Conservation (phyloP, 2,329 filamentous ascomycete species). For the Arthroderma sp. region DNA sequence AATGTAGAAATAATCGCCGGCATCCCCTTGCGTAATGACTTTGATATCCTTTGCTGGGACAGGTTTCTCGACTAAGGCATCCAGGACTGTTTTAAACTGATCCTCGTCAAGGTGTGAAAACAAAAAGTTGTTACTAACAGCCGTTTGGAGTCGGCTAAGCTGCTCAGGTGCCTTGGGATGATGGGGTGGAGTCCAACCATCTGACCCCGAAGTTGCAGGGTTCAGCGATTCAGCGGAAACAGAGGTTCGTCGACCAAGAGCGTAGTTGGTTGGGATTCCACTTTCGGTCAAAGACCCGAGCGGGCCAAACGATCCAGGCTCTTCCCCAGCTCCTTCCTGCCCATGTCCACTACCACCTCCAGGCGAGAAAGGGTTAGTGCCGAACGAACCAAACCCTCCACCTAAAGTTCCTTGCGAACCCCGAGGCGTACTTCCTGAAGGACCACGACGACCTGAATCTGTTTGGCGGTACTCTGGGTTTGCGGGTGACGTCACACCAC, state of each 20-base stretch:
- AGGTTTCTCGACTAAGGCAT: conserved; percentile 84
- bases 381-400: conserved; percentile 16
- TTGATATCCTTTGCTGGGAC: conserved; percentile 83
- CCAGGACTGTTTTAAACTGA: conserved; percentile 72
- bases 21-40: conserved; percentile 90
- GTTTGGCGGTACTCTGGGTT: conserved; percentile 43
- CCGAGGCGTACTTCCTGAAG: conserved; percentile 4
- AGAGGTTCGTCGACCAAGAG: conserved; percentile 82
- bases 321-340: conserved; percentile 11
- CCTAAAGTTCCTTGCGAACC: conserved; percentile 9
- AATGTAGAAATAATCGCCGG: conserved; percentile 95
- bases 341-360: not conserved
- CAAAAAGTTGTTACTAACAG: conserved; percentile 81
- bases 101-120: conserved; percentile 93
- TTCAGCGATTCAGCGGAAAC: conserved; percentile 95
- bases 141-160: conserved; percentile 59
- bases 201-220: conserved; percentile 66
- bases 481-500: conserved; percentile 66
- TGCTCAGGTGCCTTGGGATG: conserved; percentile 77
- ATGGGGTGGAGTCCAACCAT: conserved; percentile 79
- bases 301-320: not conserved
- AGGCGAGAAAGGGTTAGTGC: conserved; percentile 20
- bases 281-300: too few relatives aligned
- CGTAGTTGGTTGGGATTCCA: conserved; percentile 72
- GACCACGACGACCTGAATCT: conserved; percentile 14